Evolutionary conservation across 2,329 filamentous ascomycete species (phyloP), one percentile per base, ranked within the genome.

Genomic region (Stachybotrys chlorohalonatus): DNA sequence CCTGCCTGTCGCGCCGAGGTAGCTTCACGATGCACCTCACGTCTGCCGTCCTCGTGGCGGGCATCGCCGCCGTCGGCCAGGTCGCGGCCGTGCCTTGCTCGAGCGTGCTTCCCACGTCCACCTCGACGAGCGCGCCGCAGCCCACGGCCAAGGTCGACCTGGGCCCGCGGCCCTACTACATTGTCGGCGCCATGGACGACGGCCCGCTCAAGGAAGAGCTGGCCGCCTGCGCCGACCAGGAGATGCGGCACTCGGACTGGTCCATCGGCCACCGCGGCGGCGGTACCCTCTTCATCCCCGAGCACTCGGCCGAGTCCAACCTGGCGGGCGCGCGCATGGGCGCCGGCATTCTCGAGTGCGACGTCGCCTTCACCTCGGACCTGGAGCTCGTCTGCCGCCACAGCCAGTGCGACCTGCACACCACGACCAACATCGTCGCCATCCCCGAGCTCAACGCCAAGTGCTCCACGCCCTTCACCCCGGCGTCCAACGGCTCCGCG

Each of bases 381-480:
- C 75, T 76, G 32, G 70, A 83, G 64, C 79, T 87, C n/a, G 84
- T 87, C 49, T 87, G 84, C 70, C 79, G 84, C 51, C 84, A 87
- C 70, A 79, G 78, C 50, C 80, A 85, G 60, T 87, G 84, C 68
- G 84, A 87, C 62, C 70, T 87, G 47, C 84, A 87, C 71, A 84
- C 80, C 24, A 87, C 84, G 8, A 87, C 84, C 64, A 81, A 88
- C 70, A 85, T 88, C 64, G 75, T 87, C 58, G 67, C 75, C 51
- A 74, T 78, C 52, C 81, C 84, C 11, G 78, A 81, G 59, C 79
- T 87, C 52, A 82, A 81, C 56, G 76, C 76, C 53, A 87, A 87
- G 70, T 87, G 84, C 70, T 81, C 78, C 3, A 66, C 69, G 53
- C 83, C 82, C 0, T 88, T 88, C 68, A 68, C 67, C n/a, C 80